phyloP scores from a whole-genome alignment of 108 stramenopile species.

The Cyclotella cryptica region DNA sequence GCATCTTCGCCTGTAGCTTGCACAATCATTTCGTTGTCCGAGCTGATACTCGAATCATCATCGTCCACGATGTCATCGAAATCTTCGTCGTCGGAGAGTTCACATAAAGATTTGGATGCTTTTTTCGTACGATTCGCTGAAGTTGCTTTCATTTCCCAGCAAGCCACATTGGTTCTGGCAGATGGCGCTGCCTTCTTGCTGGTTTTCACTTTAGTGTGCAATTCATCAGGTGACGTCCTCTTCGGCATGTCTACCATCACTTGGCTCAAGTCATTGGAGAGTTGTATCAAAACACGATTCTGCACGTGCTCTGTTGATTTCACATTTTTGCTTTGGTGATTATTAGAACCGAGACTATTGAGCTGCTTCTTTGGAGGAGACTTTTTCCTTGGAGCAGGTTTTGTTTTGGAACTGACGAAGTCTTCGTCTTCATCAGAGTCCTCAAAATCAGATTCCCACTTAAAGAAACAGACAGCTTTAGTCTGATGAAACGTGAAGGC shows the following conservation, averaged over 20 bases:
- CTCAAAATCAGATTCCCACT: conserved; percentile 15
- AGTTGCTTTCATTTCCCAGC: no score
- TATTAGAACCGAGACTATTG: not conserved
- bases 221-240: no score
- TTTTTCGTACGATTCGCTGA: no score
- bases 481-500: not conserved
- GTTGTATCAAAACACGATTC: not conserved
- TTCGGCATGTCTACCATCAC: no score
- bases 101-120: no score
- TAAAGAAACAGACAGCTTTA: not conserved
- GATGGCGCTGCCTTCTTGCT: no score
- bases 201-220: no score
- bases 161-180: no score
- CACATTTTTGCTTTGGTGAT: not conserved
- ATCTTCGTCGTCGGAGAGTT: not conserved
- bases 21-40: not conserved
- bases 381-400: conserved; percentile 1
- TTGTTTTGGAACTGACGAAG: not conserved
- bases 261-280: no score
- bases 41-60: not conserved
- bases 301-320: not conserved
- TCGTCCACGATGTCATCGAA: not conserved
- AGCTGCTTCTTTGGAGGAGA: conserved; percentile 1
- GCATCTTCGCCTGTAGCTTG: not conserved
- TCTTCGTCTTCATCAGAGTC: conserved; percentile 12